phyloP scores from a whole-genome alignment of 768 basidiomycete species.

The Termitomyces sp. region DNA sequence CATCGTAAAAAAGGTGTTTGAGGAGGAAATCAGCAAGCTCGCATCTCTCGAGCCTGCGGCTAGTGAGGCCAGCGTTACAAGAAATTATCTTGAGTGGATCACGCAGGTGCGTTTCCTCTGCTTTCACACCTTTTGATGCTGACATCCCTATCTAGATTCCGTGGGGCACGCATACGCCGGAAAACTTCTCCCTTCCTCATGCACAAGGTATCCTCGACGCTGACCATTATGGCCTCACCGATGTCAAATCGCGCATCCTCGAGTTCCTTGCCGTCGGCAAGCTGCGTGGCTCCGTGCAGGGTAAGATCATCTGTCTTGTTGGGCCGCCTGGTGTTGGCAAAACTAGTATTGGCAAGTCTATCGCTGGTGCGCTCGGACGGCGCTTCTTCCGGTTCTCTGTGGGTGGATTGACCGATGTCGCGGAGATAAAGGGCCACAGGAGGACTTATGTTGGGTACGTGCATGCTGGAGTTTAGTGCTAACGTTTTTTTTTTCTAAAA shows the following conservation, averaged over 20 bases:
- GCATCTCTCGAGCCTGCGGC: conserved; percentile 86
- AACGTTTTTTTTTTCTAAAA: not conserved
- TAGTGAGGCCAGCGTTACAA: conserved; percentile 88
- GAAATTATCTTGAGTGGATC: conserved; percentile 93
- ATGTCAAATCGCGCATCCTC: conserved; percentile 90
- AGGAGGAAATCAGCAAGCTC: conserved; percentile 91
- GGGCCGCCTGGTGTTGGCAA: conserved; percentile 98
- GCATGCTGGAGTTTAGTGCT: not conserved
- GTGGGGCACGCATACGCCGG: conserved; percentile 92
- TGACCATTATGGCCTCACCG: conserved; percentile 90
- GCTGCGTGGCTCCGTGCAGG: conserved; percentile 88
- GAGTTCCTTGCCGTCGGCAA: conserved; percentile 97
- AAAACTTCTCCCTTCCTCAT: conserved; percentile 85
- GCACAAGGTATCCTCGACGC: conserved; percentile 85
- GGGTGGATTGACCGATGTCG: conserved; percentile 94
- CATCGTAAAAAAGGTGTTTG: conserved; percentile 86
- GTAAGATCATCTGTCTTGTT: conserved; percentile 95
- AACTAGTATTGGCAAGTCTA: conserved; percentile 93
- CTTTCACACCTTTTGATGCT: conserved; percentile 1
- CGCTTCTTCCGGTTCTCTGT: conserved; percentile 98
- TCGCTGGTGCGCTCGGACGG: conserved; percentile 83
- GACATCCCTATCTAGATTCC: conserved; percentile 53
- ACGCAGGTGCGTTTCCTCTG: conserved; percentile 50
- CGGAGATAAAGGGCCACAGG: conserved; percentile 98
- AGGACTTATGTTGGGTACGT: conserved; percentile 92